Base-by-base conservation (phyloP, 2,329 filamentous ascomycete species). In the Zarea fungicola region DNA sequence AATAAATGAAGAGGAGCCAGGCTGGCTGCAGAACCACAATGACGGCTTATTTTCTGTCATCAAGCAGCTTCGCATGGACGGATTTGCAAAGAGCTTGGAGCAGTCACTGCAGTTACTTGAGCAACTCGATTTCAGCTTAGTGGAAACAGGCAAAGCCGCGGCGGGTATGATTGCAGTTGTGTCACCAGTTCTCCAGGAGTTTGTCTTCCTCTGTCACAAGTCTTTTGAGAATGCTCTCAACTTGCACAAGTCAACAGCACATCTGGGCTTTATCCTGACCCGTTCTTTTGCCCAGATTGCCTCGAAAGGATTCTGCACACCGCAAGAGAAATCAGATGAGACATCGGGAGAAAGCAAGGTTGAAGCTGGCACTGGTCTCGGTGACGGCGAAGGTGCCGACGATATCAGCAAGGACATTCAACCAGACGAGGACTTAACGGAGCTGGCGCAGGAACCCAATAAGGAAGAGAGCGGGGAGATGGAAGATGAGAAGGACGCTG, bases 401-500 rank as follows among this genome's bases (percentile, higher is more conserved):
- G 92, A 99, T 65, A 97, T 99, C 55, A 97, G 91, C 68, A 97
- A 99, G 64, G 93, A 99, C 60, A 86, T 99, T 40, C 83, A 88
- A 54, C 85, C 92, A 14, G 92, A 99, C 52, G 93, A 99, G 64
- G 91, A 99, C 62, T 72, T 99, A 5, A 83, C 87, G 0, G 93
- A 99, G 57, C 74, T 99, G 37, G 92, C 93, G 0, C 89, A 96
- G 63, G 87, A 96, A 60, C 78, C 83, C 35, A 85, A 88, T 52
- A 78, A 83, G 53, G 79, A 86, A 54, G 73, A 80, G 31, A 69
- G 72, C 10, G 76, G 74, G 1, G 84, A 87, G 14, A 85, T 90
- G 48, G 84, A 91, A 56, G 83, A 90, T 56, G 81, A 92, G 61
- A 82, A 91, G 58, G 88, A 93, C 66, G 89, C 88, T 1, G 84